A percentile compares a stretch with the other conserved stretches of the same genome.
Conservation (phyloP, 345 rosid species). For the Xanthoceras sorbifolium region DNA sequence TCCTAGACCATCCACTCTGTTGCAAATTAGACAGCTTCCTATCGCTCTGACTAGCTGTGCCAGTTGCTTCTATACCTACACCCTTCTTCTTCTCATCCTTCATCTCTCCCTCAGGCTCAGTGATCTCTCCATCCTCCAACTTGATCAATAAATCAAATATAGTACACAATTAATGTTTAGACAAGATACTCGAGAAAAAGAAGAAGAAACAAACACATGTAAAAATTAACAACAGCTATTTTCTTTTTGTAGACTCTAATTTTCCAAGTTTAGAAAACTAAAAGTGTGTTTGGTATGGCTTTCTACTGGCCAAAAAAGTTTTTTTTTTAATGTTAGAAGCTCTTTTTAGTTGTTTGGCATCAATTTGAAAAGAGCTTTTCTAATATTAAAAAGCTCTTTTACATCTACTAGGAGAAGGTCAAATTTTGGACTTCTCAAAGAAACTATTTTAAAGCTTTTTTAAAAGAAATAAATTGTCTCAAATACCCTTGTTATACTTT, state of each 20-base stretch:
- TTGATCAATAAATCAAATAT: conserved; percentile 29
- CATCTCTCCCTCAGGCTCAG: conserved; percentile 39
- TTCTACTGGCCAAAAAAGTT: no score
- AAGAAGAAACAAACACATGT: neutral
- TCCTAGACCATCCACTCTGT: conserved; percentile 54
- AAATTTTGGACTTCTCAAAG: no score
- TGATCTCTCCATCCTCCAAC: conserved; percentile 75
- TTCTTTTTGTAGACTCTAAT: neutral
- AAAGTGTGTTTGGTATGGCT: no score
- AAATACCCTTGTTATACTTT: no score
- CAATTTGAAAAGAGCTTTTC: no score
- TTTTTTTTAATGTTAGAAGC: no score
- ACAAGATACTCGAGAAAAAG: neutral
- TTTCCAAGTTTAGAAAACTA: neutral
- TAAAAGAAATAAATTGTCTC: no score
- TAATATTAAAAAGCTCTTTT: no score
- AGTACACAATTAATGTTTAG: neutral
- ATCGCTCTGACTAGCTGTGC: conserved; percentile 31
- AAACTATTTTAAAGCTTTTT: no score
- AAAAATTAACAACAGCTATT: neutral
- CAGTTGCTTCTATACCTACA: conserved; percentile 38
- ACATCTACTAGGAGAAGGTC: no score
- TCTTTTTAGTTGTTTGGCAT: no score
- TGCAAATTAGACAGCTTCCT: conserved; percentile 38
- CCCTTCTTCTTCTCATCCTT: conserved; percentile 32